Evolutionary conservation across 192 early-diverging fungal genomes (phyloP).

Genomic region (Rhizophagus clarus): DNA sequence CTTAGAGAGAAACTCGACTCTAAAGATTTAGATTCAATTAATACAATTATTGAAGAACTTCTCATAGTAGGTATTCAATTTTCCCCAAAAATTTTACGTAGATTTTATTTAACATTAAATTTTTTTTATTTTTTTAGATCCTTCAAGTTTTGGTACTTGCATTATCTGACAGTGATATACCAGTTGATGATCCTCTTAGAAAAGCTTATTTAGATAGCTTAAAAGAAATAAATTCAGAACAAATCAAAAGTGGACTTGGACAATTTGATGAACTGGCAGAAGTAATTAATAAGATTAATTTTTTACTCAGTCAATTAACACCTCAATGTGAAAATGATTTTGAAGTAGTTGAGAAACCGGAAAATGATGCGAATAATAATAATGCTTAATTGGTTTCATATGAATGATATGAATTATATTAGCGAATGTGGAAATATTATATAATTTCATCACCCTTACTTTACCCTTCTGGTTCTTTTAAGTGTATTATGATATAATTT

Average conservation of each 20-base stretch:
- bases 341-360: neutral
- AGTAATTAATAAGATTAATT: constrained; percentile 1
- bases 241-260: neutral
- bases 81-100: neutral
- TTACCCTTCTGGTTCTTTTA: too few relatives aligned
- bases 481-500: too few relatives aligned
- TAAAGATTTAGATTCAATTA: constrained; percentile 8
- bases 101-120: neutral
- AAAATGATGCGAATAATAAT: neutral
- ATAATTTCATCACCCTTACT: too few relatives aligned
- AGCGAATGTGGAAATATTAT: too few relatives aligned
- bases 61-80: neutral
- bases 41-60: constrained; percentile 7
- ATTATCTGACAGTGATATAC: constrained; percentile 15
- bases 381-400: neutral
- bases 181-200: constrained; percentile 22
- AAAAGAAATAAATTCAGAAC: constrained; percentile 17
- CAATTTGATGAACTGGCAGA: constrained; percentile 4
- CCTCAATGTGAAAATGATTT: neutral
- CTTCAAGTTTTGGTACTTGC: constrained; percentile 19
- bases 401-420: too few relatives aligned
- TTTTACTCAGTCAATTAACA: neutral
- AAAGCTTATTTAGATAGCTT: constrained; percentile 25
- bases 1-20: constrained; percentile 18
- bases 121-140: neutral